These are phyloP conservation scores for Zopfochytrium polystomum DNA, from an alignment of 371 early-diverging fungal genomes.

Conservation along the genomic window DNA sequence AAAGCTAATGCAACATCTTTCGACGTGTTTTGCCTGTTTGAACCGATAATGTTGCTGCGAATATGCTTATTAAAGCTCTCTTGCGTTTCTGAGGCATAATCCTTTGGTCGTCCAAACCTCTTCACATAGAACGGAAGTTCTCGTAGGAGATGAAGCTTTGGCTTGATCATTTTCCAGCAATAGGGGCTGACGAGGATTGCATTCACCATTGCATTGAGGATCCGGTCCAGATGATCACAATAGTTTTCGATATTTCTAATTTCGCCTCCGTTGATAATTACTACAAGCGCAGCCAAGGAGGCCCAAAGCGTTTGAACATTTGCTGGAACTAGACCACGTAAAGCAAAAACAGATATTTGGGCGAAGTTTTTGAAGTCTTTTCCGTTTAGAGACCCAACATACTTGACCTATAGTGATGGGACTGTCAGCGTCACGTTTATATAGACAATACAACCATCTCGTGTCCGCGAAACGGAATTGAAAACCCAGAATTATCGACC, in stretches of 20 bases:
- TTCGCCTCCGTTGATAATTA: background rate
- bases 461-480: background rate
- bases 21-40: slow-evolving; percentile 3
- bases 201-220: too few species aligned
- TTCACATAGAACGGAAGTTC: too few species aligned
- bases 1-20: slow-evolving; percentile 3
- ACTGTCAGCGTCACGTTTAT: background rate
- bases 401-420: slow-evolving; percentile 3
- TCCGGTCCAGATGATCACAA: too few species aligned
- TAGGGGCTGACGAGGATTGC: too few species aligned
- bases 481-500: background rate
- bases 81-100: slow-evolving; percentile 8
- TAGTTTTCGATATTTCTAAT: background rate
- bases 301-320: background rate
- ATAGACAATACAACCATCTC: background rate
- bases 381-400: slow-evolving; percentile 8
- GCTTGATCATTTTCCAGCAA: background rate
- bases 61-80: slow-evolving; percentile 13
- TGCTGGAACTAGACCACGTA: background rate
- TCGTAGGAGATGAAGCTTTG: slow-evolving; percentile 5
- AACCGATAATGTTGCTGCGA: background rate
- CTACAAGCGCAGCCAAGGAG: background rate
- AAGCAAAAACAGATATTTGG: slow-evolving; percentile 8
- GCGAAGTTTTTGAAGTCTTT: slow-evolving; percentile 4
- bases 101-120: background rate